phyloP scores from a whole-genome alignment of 805 yeast species.

The Metschnikowia santaceciliae region DNA sequence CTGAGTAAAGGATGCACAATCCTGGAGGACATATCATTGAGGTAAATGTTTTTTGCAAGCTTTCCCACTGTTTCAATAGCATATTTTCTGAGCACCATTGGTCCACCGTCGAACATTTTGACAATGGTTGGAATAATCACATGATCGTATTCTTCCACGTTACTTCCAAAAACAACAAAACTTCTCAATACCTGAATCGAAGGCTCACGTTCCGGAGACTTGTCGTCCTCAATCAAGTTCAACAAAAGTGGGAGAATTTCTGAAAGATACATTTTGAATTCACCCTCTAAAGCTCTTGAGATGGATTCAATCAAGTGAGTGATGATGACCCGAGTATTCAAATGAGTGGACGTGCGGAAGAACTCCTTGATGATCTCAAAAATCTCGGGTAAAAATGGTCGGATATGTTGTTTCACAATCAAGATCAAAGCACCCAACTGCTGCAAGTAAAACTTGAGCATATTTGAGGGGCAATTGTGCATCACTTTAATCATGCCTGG shows the following conservation, averaged over 20 bases:
- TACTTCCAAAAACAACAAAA: conserved; percentile 80
- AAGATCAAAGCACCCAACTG: conserved; percentile 75
- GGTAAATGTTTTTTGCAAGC: conserved; percentile 63
- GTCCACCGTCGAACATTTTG: conserved; percentile 68
- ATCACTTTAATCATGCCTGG: conserved; percentile 85
- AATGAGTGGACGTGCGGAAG: conserved; percentile 46
- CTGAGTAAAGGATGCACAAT: conserved; percentile 83
- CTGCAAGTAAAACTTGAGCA: conserved; percentile 84
- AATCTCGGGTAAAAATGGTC: conserved; percentile 75
- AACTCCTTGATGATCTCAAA: conserved; percentile 73
- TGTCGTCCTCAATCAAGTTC: conserved; percentile 71
- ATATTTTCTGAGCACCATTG: conserved; percentile 58
- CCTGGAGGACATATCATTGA: conserved; percentile 86
- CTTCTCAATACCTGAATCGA: conserved; percentile 75
- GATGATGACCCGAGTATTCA: conserved; percentile 69
- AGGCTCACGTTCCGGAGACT: conserved; percentile 54
- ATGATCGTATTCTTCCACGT: conserved; percentile 84
- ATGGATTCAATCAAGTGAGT: conserved; percentile 78
- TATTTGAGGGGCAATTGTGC: conserved; percentile 71
- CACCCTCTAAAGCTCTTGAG: conserved; percentile 84
- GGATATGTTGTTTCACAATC: conserved; percentile 84
- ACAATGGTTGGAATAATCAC: conserved; percentile 84
- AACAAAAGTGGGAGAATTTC: conserved; percentile 72
- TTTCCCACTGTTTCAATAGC: conserved; percentile 84
- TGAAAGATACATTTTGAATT: conserved; percentile 81